These are phyloP conservation scores for Coelastrella sp. DNA, from an alignment of 139 green algal species.

Conservation along the genomic window DNA sequence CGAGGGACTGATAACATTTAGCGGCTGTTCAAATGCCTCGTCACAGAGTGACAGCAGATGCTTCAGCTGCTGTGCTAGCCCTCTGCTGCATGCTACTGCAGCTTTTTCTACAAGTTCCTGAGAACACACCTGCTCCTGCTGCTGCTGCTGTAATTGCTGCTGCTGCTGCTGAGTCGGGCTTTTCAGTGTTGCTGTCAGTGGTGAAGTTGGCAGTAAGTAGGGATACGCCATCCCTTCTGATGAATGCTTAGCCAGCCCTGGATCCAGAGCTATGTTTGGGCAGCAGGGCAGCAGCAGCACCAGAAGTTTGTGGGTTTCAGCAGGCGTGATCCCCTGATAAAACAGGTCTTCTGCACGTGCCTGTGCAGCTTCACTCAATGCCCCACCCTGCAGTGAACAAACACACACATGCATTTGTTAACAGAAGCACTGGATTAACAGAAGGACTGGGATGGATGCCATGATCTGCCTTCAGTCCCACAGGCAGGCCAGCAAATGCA, in stretches of 20 bases:
- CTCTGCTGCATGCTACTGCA: slow-evolving; percentile 18
- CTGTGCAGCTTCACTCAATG: neutral
- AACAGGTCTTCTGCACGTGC: neutral
- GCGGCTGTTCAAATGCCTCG: slow-evolving; percentile 33
- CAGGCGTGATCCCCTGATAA: neutral
- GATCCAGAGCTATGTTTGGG: too few relatives aligned
- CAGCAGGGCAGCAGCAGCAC: neutral
- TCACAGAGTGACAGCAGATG: slow-evolving; percentile 22
- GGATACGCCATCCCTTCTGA: neutral
- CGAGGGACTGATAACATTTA: slow-evolving; percentile 10
- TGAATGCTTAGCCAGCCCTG: neutral
- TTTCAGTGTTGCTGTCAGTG: neutral
- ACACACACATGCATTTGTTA: neutral
- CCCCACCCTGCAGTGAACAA: neutral
- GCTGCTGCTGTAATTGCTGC: neutral
- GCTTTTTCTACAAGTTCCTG: neutral
- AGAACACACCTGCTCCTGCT: neutral
- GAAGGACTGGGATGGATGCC: neutral
- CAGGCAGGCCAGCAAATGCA: neutral
- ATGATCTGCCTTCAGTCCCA: neutral
- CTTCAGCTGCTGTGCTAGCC: slow-evolving; percentile 48
- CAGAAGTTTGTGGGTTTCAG: too few relatives aligned
- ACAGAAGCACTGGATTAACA: neutral
- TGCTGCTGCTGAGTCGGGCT: neutral
- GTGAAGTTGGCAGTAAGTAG: neutral